Evolutionary conservation across 2,329 filamentous ascomycete species (phyloP).

Genomic region (Diaporthe ampelina): DNA sequence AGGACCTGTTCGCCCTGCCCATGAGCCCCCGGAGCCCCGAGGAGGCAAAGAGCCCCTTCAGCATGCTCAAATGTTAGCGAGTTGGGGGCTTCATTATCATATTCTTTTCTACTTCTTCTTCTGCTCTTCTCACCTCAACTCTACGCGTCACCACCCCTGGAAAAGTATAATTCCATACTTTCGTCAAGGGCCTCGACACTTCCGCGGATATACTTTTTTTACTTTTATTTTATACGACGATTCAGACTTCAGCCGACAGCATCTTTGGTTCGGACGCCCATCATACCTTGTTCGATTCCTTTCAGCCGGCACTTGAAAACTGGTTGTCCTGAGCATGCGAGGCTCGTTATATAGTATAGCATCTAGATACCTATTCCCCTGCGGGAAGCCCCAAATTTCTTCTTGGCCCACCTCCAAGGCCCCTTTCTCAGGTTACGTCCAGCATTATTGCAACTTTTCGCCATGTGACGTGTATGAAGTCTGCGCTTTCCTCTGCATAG

Average conservation of each 20-base stretch:
- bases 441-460: neutral
- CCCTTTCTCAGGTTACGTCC: neutral
- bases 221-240: slow-evolving; percentile 10
- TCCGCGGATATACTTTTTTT: slow-evolving; percentile 20
- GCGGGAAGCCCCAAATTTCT: slow-evolving; percentile 37
- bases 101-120: neutral
- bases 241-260: slow-evolving; percentile 25
- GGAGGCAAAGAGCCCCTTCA: slow-evolving; percentile 87
- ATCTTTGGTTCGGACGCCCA: slow-evolving; percentile 23
- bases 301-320: slow-evolving; percentile 29
- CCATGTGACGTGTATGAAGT: neutral
- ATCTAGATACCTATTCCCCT: slow-evolving; percentile 42
- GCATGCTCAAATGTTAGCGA: slow-evolving; percentile 55
- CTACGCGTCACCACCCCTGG: slow-evolving; percentile 9
- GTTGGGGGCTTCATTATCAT: neutral
- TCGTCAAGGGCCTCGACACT: neutral
- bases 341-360: slow-evolving; percentile 37
- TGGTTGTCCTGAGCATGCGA: slow-evolving; percentile 24
- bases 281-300: slow-evolving; percentile 10
- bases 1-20: slow-evolving; percentile 89
- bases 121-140: slow-evolving; percentile 1
- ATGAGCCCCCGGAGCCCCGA: slow-evolving; percentile 90
- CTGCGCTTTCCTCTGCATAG: neutral
- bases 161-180: slow-evolving; percentile 21
- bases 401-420: slow-evolving; percentile 17